Percentiles rank a stretch among this genome's conserved stretches.
These are phyloP conservation scores for Lentinus tigrinus DNA, from an alignment of 768 basidiomycete species.

Conservation along the genomic window DNA sequence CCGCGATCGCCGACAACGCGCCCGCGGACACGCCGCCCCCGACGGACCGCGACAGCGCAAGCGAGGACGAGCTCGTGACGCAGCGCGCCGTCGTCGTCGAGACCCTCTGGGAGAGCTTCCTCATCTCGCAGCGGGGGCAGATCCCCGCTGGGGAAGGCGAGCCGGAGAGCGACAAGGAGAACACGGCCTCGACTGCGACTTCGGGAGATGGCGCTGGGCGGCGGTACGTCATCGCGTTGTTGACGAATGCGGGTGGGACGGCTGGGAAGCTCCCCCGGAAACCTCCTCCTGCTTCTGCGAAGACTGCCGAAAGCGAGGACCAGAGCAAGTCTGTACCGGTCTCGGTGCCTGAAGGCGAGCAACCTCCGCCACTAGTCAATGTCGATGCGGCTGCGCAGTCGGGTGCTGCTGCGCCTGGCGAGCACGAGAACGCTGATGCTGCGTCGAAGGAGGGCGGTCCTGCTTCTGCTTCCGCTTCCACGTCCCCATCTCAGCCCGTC, in stretches of 20 bases:
- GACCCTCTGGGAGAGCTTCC: conserved; percentile 29
- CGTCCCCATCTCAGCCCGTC: too few relatives aligned
- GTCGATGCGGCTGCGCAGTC: too few relatives aligned
- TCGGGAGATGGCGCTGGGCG: background rate
- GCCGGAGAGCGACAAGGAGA: conserved; percentile 11
- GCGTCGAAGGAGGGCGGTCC: too few relatives aligned
- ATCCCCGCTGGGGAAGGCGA: conserved; percentile 10
- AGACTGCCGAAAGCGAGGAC: background rate
- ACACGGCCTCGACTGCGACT: conserved; percentile 9
- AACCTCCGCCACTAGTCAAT: too few relatives aligned
- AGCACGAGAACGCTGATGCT: too few relatives aligned
- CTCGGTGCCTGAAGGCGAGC: background rate
- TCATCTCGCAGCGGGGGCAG: conserved; percentile 21
- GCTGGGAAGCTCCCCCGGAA: conserved; percentile 4
- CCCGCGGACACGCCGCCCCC: background rate
- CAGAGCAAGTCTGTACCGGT: background rate
- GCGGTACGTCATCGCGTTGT: conserved; percentile 19
- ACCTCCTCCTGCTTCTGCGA: background rate
- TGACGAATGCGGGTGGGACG: conserved; percentile 11
- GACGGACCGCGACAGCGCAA: background rate
- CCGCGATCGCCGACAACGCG: background rate
- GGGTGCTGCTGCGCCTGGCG: too few relatives aligned
- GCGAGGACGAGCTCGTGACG: conserved; percentile 6
- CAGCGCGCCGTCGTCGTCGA: conserved; percentile 28
- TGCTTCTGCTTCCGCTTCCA: too few relatives aligned